Evolutionary conservation across 306 rosid genomes (phyloP).

Genomic region (Sicyos baderoa): DNA sequence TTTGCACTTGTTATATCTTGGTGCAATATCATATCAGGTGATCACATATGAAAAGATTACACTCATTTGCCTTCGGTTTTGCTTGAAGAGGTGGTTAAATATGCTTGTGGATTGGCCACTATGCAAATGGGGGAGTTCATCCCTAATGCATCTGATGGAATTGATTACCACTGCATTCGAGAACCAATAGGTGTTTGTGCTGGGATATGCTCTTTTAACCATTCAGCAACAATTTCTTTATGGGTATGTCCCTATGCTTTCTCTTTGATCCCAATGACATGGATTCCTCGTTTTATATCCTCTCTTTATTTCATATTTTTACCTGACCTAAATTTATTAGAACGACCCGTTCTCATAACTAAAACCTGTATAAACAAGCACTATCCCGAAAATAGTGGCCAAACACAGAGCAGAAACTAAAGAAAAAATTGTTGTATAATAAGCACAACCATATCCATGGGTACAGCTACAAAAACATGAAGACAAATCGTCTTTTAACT

Average conservation of each 20-base stretch:
- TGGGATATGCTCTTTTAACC: conserved; percentile 62
- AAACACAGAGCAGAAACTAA: no score
- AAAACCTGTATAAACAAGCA: neutral
- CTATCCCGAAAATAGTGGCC: no score
- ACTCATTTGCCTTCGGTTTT: conserved; percentile 8
- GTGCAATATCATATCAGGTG: conserved; percentile 18
- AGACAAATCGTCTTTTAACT: neutral
- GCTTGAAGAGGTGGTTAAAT: conserved; percentile 59
- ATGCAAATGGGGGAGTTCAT: conserved; percentile 61
- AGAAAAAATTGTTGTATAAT: no score
- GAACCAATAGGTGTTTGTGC: conserved; percentile 89
- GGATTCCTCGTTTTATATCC: neutral
- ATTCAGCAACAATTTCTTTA: conserved; percentile 49
- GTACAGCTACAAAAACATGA: no score
- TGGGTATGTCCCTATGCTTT: conserved; percentile 47
- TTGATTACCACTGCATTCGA: conserved; percentile 56
- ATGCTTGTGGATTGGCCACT: conserved; percentile 63
- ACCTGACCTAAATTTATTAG: neutral
- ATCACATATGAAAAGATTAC: conserved; percentile 10
- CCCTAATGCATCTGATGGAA: conserved; percentile 57
- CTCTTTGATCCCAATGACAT: conserved; percentile 14
- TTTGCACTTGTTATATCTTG: conserved; percentile 14
- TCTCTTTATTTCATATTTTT: conserved; percentile 8
- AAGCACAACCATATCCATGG: no score
- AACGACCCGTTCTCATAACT: neutral